These are phyloP conservation scores for Gentiana straminea DNA, from an alignment of 257 asterid genomes.

Conservation along the genomic window DNA sequence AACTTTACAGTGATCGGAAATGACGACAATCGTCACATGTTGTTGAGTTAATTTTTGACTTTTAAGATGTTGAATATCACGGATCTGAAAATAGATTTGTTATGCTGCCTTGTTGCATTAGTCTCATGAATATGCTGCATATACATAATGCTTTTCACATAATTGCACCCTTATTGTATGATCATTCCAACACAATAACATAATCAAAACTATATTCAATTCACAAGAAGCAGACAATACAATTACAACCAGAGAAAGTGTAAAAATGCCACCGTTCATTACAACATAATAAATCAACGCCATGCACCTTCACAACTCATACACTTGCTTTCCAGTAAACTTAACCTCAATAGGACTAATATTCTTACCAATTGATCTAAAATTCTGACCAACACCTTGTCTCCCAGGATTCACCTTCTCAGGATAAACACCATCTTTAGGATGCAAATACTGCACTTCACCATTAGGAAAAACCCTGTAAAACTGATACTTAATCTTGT, in stretches of 20 bases:
- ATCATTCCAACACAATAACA: not conserved
- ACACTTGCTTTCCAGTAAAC: conserved; percentile 73
- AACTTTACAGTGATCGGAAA: too few relatives aligned
- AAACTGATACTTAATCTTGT: conserved; percentile 84
- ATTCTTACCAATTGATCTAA: conserved; percentile 67
- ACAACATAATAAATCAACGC: not conserved
- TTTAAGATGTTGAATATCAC: too few relatives aligned
- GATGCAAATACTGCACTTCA: conserved; percentile 88
- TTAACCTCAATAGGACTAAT: conserved; percentile 68
- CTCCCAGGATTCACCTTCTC: conserved; percentile 91
- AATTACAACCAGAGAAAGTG: not conserved
- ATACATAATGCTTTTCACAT: too few relatives aligned
- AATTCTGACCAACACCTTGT: conserved; percentile 63
- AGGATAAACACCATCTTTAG: conserved; percentile 91
- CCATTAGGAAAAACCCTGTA: conserved; percentile 93
- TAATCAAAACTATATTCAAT: too few relatives aligned
- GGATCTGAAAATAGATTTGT: too few relatives aligned
- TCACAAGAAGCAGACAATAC: conserved; percentile 2
- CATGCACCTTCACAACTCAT: conserved; percentile 42
- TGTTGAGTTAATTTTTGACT: too few relatives aligned
- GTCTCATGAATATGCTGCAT: too few relatives aligned
- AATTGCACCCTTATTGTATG: too few relatives aligned
- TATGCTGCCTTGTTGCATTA: too few relatives aligned
- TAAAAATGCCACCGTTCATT: conserved; percentile 1
- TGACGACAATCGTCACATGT: too few relatives aligned